Percentiles rank a stretch among this genome's conserved stretches.
Evolutionary conservation across 306 rosid species (phyloP).

Genomic region (Purshia tridentata): DNA sequence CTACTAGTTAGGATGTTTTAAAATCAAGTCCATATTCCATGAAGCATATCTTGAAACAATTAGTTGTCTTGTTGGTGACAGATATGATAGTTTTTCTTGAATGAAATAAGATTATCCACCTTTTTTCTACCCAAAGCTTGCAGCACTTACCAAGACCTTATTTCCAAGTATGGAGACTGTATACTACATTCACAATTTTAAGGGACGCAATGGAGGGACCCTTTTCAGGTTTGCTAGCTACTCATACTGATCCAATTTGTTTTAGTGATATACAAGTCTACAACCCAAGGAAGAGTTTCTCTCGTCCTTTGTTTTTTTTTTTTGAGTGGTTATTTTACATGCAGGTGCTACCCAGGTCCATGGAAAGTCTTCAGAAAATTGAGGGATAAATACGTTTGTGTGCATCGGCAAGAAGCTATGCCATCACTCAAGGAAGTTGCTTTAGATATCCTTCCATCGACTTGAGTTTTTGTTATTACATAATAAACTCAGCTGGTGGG

Average conservation of each 20-base stretch:
- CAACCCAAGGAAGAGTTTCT: no score
- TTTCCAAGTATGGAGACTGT: conserved; percentile 83
- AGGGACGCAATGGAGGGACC: conserved; percentile 79
- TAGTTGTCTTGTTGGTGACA: not conserved
- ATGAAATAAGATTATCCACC: conserved; percentile 71
- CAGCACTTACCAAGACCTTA: conserved; percentile 66
- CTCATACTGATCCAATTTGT: not conserved
- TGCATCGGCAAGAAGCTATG: conserved; percentile 77
- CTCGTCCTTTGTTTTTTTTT: not conserved
- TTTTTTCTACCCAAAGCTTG: conserved; percentile 91
- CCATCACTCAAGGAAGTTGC: conserved; percentile 97
- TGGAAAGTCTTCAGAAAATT: conserved; percentile 81
- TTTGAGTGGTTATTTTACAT: not conserved
- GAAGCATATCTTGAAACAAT: not conserved
- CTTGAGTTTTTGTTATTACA: conserved; percentile 28
- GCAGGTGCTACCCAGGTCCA: conserved; percentile 85
- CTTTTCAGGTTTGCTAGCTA: conserved; percentile 69
- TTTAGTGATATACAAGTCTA: not conserved
- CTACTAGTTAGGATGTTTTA: not conserved
- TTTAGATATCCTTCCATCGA: conserved; percentile 76
- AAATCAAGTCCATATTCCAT: not conserved
- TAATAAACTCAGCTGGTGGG: not conserved
- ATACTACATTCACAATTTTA: conserved; percentile 86
- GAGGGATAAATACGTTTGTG: conserved; percentile 47
- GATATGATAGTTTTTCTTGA: conserved; percentile 42